Evolutionary conservation across 139 green algal species (phyloP).

Genomic region (Yamagishiella unicocca): DNA sequence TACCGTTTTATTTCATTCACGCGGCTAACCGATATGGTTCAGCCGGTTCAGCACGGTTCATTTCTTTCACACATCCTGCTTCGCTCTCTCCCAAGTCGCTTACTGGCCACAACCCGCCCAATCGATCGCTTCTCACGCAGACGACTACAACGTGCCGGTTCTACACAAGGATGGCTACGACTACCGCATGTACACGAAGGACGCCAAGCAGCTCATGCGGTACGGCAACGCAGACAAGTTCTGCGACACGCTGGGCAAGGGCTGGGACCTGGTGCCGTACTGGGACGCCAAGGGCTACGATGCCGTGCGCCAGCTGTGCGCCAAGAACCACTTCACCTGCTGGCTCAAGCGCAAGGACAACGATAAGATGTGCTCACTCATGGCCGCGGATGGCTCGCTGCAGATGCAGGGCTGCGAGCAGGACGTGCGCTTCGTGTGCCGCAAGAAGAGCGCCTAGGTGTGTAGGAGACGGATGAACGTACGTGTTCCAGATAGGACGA

Average conservation of each 20-base stretch:
- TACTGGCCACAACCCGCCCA: neutral
- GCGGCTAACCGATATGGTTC: neutral
- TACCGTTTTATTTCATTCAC: no score
- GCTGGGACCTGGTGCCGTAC: slow-evolving; percentile 37
- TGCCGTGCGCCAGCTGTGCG: neutral
- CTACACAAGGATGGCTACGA: neutral
- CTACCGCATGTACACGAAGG: slow-evolving; percentile 33
- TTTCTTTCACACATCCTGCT: no score
- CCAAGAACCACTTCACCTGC: slow-evolving; percentile 15
- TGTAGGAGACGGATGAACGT: no score
- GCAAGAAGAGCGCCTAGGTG: neutral
- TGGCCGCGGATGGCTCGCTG: neutral
- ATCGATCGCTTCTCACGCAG: neutral
- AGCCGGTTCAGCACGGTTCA: no score
- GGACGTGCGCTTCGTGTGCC: slow-evolving; percentile 33
- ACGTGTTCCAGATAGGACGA: no score
- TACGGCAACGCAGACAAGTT: neutral
- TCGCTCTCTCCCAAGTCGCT: no score
- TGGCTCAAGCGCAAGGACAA: neutral
- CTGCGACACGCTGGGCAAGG: neutral
- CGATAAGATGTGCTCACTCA: neutral
- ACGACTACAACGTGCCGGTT: slow-evolving; percentile 9
- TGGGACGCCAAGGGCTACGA: neutral
- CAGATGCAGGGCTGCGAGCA: slow-evolving; percentile 27
- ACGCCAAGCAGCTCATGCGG: neutral